phyloP scores from a whole-genome alignment of 768 basidiomycete genomes.

The Termitomyces eurrhizus region DNA sequence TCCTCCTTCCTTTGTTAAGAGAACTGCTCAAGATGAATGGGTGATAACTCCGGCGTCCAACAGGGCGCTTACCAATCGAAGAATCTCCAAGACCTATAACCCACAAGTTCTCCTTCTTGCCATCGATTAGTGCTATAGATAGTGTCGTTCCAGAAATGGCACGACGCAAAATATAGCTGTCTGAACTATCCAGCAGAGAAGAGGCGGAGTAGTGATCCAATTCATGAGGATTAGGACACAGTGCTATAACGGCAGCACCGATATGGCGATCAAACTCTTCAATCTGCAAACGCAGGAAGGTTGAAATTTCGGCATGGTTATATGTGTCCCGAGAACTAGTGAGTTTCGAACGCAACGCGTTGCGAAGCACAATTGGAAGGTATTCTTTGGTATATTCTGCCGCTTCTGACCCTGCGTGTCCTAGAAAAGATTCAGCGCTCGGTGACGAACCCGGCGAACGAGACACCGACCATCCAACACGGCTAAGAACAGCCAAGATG shows the following conservation, averaged over 20 bases:
- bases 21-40: neutral
- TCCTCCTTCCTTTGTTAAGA: slow-evolving; percentile 1
- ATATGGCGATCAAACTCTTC: slow-evolving; percentile 12
- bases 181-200: slow-evolving; percentile 2
- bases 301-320: neutral
- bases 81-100: slow-evolving; percentile 13
- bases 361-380: slow-evolving; percentile 8
- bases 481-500: slow-evolving; percentile 13
- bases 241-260: slow-evolving; percentile 4
- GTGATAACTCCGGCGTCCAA: neutral
- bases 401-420: slow-evolving; percentile 11
- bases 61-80: slow-evolving; percentile 6
- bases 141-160: slow-evolving; percentile 11
- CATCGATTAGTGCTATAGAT: slow-evolving; percentile 10
- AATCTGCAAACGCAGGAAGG: slow-evolving; percentile 4
- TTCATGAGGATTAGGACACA: slow-evolving; percentile 7
- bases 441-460: neutral
- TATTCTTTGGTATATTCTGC: slow-evolving; percentile 6
- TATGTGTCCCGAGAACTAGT: neutral
- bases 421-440: neutral
- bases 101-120: slow-evolving; percentile 12
- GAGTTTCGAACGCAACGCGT: slow-evolving; percentile 8
- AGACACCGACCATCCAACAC: slow-evolving; percentile 10
- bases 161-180: slow-evolving; percentile 4
- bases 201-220: neutral